Base-by-base conservation (phyloP, 1,284 basidiomycete species). In the Tilletiopsis washingtonensis region DNA sequence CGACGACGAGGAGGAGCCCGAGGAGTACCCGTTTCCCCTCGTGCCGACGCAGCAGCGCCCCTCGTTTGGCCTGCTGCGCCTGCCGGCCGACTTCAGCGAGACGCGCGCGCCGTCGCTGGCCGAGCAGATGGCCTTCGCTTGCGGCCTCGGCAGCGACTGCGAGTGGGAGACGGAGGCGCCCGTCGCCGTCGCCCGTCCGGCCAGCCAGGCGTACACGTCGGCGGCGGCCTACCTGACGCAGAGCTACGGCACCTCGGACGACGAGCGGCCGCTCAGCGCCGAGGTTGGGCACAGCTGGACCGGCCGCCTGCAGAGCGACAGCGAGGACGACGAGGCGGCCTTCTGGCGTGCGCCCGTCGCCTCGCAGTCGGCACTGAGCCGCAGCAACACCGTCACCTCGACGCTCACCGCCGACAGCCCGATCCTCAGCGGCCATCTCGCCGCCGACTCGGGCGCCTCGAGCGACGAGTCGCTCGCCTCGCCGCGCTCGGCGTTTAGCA, bases 61-160 rank as follows among this genome's bases (percentile, higher is more conserved):
- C 20, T 5, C 21, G 15, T 12, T 20, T 5, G 15, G 11, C 5
- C 20, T 40, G 9, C 34, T 17, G 20, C 17, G 15, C 3, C 25
- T 49, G 3, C 26, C 36, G 12, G 26, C 17, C 26, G 7, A 17
- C 29, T 29, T 17, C 44, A 47, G 42, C n/a, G 50, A 52, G 46
- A 34, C 40, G 14, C 17, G 19, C 14, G 52, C 52, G 11, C 52
- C 52, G 12, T 45, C 32, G 14, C 36, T 54, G 14, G 52, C 52
- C 3, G 52, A 54, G 40, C 52, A 54, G 39, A 45, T 54, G 42
- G 52, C 52, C 6, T 54, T 39, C 23, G 52, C 52, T 6, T 44
- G 52, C 29, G 52, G 52, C 14, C 21, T 47, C 15, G 52, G 52
- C 25, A 34, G 34, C 23, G 14, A 43, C 7, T 52, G 29, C 41